A percentile compares a stretch with the other conserved stretches of the same genome.
These are phyloP conservation scores for Ustilago tritici DNA, from an alignment of 1,284 basidiomycete species.

Conservation along the genomic window DNA sequence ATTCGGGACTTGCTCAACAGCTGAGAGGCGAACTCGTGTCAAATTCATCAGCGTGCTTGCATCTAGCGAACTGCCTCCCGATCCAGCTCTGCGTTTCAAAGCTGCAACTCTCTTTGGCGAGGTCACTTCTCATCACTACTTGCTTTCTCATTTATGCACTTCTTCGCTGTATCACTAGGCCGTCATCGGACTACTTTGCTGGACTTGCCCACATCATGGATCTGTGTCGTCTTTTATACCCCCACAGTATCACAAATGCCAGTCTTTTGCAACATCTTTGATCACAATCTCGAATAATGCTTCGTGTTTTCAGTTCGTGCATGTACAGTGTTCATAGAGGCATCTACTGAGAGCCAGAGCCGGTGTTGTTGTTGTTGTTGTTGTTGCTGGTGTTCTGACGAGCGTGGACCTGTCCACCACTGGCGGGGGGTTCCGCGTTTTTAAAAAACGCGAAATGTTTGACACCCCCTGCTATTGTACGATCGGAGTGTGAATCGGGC, in stretches of 20 bases:
- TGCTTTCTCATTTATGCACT: background rate
- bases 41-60: constrained; percentile 1
- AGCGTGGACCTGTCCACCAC: too few relatives aligned
- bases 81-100: background rate
- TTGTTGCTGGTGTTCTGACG: too few relatives aligned
- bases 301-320: background rate
- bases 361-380: too few relatives aligned
- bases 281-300: background rate
- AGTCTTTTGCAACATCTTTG: background rate
- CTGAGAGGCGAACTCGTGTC: constrained; percentile 11
- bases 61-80: background rate
- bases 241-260: constrained; percentile 4
- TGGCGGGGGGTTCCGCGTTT: too few relatives aligned
- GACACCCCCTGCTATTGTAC: too few relatives aligned
- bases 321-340: too few relatives aligned
- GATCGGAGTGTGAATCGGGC: background rate
- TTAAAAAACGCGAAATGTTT: too few relatives aligned
- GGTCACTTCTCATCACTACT: background rate
- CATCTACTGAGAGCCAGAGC: too few relatives aligned
- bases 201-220: background rate
- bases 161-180: background rate
- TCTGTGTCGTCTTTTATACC: constrained; percentile 18
- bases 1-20: constrained; percentile 49
- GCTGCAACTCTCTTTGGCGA: background rate
- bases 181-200: background rate